Evolutionary conservation across 2,329 filamentous ascomycete genomes (phyloP).

Genomic region (Pseudovirgaria hyperparasitica): DNA sequence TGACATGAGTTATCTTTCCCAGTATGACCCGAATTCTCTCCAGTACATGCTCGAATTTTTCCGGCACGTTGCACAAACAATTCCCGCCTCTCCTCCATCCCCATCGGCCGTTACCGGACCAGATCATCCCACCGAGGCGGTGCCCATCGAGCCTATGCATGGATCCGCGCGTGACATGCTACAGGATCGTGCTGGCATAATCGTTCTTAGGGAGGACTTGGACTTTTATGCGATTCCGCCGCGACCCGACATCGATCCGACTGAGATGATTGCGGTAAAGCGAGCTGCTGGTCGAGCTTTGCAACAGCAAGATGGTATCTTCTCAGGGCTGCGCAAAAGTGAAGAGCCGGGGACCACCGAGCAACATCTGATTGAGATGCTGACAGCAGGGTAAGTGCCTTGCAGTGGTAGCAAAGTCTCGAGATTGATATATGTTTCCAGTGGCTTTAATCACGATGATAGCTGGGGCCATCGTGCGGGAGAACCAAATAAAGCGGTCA

Average conservation of each 20-base stretch:
- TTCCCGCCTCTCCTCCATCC: constrained; percentile 59
- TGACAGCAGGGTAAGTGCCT: constrained; percentile 88
- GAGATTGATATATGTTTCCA: constrained; percentile 25
- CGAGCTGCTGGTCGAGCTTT: constrained; percentile 79
- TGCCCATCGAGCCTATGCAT: constrained; percentile 61
- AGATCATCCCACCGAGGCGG: constrained; percentile 35
- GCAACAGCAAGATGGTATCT: constrained; percentile 83
- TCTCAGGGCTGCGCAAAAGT: constrained; percentile 86
- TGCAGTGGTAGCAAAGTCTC: neutral
- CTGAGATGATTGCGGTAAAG: constrained; percentile 94
- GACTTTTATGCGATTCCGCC: constrained; percentile 97
- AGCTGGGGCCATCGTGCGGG: constrained; percentile 93
- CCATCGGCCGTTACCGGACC: constrained; percentile 32
- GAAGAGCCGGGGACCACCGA: constrained; percentile 95
- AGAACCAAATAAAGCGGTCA: constrained; percentile 95
- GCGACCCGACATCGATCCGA: constrained; percentile 64
- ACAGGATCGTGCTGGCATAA: constrained; percentile 85
- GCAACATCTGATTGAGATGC: constrained; percentile 97
- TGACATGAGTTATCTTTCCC: constrained; percentile 39
- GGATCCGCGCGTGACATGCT: constrained; percentile 62
- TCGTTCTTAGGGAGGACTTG: constrained; percentile 87
- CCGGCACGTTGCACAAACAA: constrained; percentile 89
- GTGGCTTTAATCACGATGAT: constrained; percentile 93
- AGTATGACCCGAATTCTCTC: constrained; percentile 94
- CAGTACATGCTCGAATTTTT: constrained; percentile 99